These are phyloP conservation scores for Allantophomopsis cytisporea DNA, from an alignment of 2,329 filamentous ascomycete species.

Conservation along the genomic window DNA sequence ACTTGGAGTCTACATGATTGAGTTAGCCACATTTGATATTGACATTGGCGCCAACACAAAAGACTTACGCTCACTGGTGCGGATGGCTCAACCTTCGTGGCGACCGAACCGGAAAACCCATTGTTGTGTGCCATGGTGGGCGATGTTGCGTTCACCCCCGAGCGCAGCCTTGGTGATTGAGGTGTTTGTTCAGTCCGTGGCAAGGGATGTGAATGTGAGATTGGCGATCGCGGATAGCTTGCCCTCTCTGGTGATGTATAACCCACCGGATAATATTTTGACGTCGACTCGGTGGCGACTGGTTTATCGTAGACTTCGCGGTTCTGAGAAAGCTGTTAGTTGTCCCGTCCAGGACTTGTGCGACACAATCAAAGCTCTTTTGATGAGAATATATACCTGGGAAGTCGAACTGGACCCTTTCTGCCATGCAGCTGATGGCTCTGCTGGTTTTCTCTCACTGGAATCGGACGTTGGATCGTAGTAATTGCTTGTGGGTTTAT, in stretches of 20 bases:
- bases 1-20: conserved; percentile 45
- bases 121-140: conserved; percentile 29
- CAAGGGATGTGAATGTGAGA: conserved; percentile 30
- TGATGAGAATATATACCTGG: conserved; percentile 11
- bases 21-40: conserved; percentile 4
- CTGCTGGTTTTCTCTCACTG: conserved; percentile 22
- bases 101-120: conserved; percentile 4
- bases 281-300: conserved; percentile 23
- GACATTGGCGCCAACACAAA: background rate
- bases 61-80: conserved; percentile 9
- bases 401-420: conserved; percentile 14
- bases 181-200: conserved; percentile 11
- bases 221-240: conserved; percentile 33
- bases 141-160: conserved; percentile 26
- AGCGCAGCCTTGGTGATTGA: conserved; percentile 13
- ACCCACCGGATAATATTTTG: conserved; percentile 34
- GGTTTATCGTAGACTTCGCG: conserved; percentile 37
- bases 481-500: conserved; percentile 27
- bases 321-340: conserved; percentile 20
- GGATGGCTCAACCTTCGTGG: too few species aligned
- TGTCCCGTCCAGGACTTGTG: background rate
- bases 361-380: too few species aligned
- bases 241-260: conserved; percentile 33
- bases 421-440: conserved; percentile 13
- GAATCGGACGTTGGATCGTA: conserved; percentile 30